Evolutionary conservation across 306 rosid genomes (phyloP).

Genomic region (Dalbergia cochinchinensis): DNA sequence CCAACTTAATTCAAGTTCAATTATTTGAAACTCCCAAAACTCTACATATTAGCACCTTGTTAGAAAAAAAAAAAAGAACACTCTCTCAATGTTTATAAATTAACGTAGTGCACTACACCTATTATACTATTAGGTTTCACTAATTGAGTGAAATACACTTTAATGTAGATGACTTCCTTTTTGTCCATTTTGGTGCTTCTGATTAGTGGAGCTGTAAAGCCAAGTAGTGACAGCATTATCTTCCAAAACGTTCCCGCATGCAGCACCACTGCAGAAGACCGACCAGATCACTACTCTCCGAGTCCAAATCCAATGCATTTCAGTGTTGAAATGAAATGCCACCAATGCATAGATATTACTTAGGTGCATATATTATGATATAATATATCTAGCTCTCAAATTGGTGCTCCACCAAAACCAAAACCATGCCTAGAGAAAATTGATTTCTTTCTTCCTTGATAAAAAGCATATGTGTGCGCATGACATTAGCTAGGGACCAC

Average conservation of each 20-base stretch:
- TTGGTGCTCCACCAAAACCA: slow-evolving; percentile 55
- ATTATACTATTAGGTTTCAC: background rate
- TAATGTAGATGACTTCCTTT: background rate
- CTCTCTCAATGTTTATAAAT: background rate
- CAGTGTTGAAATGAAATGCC: background rate
- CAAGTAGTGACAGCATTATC: slow-evolving; percentile 8
- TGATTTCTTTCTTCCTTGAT: background rate
- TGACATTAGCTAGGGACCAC: slow-evolving; percentile 43
- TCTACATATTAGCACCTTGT: too few species aligned
- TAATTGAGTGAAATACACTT: slow-evolving; percentile 17
- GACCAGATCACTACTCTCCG: background rate
- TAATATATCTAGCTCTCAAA: background rate
- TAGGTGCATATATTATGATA: too few species aligned
- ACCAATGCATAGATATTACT: background rate
- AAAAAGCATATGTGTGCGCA: slow-evolving; percentile 26
- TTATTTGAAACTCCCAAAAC: too few species aligned
- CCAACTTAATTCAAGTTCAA: too few species aligned
- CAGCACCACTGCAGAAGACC: slow-evolving; percentile 13
- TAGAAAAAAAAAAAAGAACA: too few species aligned
- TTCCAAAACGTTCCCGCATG: background rate
- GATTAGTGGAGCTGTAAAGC: slow-evolving; percentile 24
- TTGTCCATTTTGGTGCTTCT: background rate
- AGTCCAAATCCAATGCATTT: slow-evolving; percentile 35
- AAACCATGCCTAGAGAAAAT: background rate
- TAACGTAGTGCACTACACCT: background rate